These are phyloP conservation scores for Tricholoma matsutake DNA, from an alignment of 768 basidiomycete species.

Conservation along the genomic window DNA sequence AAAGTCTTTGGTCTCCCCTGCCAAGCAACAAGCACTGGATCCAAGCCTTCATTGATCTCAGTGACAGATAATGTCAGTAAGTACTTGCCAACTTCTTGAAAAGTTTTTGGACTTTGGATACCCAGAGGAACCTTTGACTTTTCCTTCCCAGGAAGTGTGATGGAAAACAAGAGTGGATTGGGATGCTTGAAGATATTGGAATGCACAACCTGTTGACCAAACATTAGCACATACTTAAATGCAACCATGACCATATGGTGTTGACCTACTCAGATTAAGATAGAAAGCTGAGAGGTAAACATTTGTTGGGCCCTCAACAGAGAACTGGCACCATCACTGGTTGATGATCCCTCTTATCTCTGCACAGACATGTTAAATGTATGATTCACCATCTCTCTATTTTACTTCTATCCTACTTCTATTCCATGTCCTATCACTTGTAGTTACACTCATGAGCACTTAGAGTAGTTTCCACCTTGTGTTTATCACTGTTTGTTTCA, in stretches of 20 bases:
- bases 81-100: background rate
- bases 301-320: conserved; percentile 24
- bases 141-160: background rate
- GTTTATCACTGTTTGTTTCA: too few relatives aligned
- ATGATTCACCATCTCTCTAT: too few relatives aligned
- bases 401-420: too few relatives aligned
- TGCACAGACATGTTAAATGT: conserved; percentile 16
- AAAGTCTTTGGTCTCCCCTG: background rate
- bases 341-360: conserved; percentile 28
- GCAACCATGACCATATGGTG: too few relatives aligned
- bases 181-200: background rate
- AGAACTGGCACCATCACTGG: conserved; percentile 22
- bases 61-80: background rate
- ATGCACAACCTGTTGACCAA: too few relatives aligned
- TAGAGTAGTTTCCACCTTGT: too few relatives aligned
- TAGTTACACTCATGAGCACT: too few relatives aligned
- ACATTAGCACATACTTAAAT: too few relatives aligned
- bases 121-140: background rate
- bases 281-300: conserved; percentile 29
- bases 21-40: background rate
- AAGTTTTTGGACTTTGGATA: background rate
- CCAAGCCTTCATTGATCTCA: background rate
- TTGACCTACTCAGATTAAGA: conserved; percentile 27
- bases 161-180: background rate
- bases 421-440: too few relatives aligned